Evolutionary conservation across 1,139 yeast species (phyloP), one percentile per base, ranked within the genome.

Genomic region (Yamadazyma conglobata): DNA sequence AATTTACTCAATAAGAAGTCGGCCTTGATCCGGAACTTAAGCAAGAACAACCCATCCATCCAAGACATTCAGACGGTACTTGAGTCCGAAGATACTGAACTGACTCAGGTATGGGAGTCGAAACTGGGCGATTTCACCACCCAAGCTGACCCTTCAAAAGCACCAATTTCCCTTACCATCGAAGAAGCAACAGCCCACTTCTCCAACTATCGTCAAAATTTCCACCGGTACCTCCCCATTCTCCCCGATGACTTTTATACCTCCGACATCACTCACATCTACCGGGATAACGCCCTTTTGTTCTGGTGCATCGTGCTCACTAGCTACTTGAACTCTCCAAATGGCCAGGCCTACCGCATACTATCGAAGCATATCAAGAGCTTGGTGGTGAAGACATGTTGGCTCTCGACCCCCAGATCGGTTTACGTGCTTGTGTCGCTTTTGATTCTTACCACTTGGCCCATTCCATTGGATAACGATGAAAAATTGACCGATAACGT

Each of bases 371-470:
- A 66, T 34, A 50, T 67, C 22, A 64, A 64, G 35, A 44, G 56
- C 13, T 52, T 66, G 41, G 71, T 67, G 24, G 73, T 66, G 25
- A 57, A 56, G 28, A 60, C 55, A 34, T 65, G 73, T 46, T 68
- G 73, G 74, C 50, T 62, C 32, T 54, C 58, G 28, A 68, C 73
- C 15, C 74, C 74, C 8, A 54, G 73, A 39, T 63, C 70, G 15
- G 60, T 67, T 11, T 65, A 63, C 38, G 59, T 66, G 6, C 47
- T 68, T 18, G 54, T 64, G 6, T 56, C 73, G 3, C 54, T 68
- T 28, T 50, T 67, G 25, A 56, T 68, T 16, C 55, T 68, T 33
- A 67, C 73, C 6, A 65, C 73, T 3, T 68, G 74, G 74, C 70
- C 73, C n/a, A 51, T 67, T 22, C 73, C 72, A 5, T 40, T 49